Evolutionary conservation across 164 flowering plant genomes (phyloP).

Genomic region (Vitis rupestris): DNA sequence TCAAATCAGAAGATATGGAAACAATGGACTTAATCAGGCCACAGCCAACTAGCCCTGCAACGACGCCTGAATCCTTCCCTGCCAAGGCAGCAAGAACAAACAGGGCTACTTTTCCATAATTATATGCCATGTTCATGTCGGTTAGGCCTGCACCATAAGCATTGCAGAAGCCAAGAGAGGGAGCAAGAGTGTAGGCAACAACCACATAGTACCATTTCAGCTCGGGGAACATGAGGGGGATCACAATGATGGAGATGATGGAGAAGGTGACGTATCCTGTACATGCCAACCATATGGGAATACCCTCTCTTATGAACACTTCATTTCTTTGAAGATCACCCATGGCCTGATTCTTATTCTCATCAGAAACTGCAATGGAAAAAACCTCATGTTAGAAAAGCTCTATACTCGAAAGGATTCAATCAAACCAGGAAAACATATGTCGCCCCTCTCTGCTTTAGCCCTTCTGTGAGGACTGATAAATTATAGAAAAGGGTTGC

Average conservation of each 20-base stretch:
- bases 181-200: slow-evolving; percentile 77
- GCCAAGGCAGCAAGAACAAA: slow-evolving; percentile 69
- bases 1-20: slow-evolving; percentile 73
- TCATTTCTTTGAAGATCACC: slow-evolving; percentile 58
- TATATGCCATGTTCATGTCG: slow-evolving; percentile 89
- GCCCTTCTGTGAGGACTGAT: background rate
- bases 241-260: slow-evolving; percentile 57
- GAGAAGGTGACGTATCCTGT: slow-evolving; percentile 57
- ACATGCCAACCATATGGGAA: slow-evolving; percentile 72
- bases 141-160: slow-evolving; percentile 94
- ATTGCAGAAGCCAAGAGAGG: slow-evolving; percentile 84
- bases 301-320: slow-evolving; percentile 61
- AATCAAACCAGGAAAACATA: background rate
- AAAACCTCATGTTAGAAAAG: slow-evolving; percentile 5
- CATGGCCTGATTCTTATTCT: slow-evolving; percentile 16
- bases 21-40: slow-evolving; percentile 85
- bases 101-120: slow-evolving; percentile 87
- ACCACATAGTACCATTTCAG: slow-evolving; percentile 83
- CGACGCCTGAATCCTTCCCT: slow-evolving; percentile 58
- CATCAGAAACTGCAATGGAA: slow-evolving; percentile 32
- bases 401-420: background rate
- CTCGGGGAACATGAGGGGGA: slow-evolving; percentile 80
- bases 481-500: too few species aligned
- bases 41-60: slow-evolving; percentile 87
- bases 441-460: background rate